phyloP scores from a whole-genome alignment of 139 green algal genomes.

The Diplosphaera chodatii region DNA sequence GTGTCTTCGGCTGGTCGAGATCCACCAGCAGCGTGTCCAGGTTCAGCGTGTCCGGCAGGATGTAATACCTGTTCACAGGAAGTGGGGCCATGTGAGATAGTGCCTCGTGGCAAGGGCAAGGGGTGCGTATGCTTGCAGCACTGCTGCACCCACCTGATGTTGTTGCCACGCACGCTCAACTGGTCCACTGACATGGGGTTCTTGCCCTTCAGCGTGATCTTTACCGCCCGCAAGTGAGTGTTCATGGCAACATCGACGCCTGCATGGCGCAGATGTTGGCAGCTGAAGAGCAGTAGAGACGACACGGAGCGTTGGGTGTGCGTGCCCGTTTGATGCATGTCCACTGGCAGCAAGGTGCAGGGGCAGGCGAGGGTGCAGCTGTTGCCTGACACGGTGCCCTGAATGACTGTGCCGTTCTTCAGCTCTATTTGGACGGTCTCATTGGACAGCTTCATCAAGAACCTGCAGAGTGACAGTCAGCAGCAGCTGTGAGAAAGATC shows the following conservation, averaged over 20 bases:
- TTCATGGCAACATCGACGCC: constrained; percentile 99
- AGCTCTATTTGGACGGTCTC: constrained; percentile 98
- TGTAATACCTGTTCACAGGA: constrained; percentile 92
- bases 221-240: constrained; percentile 95
- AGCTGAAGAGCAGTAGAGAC: too few species aligned
- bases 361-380: not conserved
- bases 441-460: constrained; percentile 97
- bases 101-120: too few species aligned
- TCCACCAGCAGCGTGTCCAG: constrained; percentile 97
- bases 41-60: constrained; percentile 96
- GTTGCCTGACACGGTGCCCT: constrained; percentile 90
- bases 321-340: not conserved
- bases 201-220: constrained; percentile 89
- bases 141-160: constrained; percentile 66
- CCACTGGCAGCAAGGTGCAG: not conserved
- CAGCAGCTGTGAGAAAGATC: not conserved
- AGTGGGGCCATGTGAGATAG: too few species aligned
- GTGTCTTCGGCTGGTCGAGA: constrained; percentile 88
- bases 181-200: constrained; percentile 82
- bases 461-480: too few species aligned
- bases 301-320: too few species aligned
- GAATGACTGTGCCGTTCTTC: constrained; percentile 95
- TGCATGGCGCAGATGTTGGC: too few species aligned
- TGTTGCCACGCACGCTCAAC: constrained; percentile 84
- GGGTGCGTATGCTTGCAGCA: too few species aligned